Base-by-base conservation (phyloP, 331 rosid species). In the Erythrophleum ivorense region DNA sequence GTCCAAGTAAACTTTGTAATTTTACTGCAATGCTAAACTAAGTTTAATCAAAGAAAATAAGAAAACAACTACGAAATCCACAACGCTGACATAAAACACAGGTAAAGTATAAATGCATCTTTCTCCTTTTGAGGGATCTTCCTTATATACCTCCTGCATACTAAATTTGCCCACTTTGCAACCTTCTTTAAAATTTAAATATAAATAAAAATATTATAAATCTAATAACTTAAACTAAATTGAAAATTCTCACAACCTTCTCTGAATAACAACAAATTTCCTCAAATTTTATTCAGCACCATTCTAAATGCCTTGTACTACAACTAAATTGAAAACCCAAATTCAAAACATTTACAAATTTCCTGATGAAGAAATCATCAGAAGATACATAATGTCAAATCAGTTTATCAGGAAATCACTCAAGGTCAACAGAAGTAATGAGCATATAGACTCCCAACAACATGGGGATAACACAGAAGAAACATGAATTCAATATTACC, bases 401-500 rank as follows among this genome's bases (percentile, higher is more conserved):
- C 16, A 49, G 53, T 49, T 49, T 12, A 49, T 49, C 16, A 49
- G 1, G 7, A 40, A 67, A n/a, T 19, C 13, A 40, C 8, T 43
- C 53, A 45, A 45, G 12, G 3, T 21, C 21, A 24, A 21, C 10
- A 46, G 15, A 70, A 12, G 6, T 36, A 34, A 36, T 19, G 13
- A 57, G 49, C 72, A 74, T 48, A 19, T 7, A 62, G 60, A 58
- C n/a, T 62, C 18, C 24, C 68, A 43, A 75, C 54, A 72, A 33
- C 41, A 72, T 21, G 41, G 53, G 71, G n/a, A 54, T 4, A 73
- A 69, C 55, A 78, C 38, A 67, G 53, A 75, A 68, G 72, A 46
- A 80, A 19, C 49, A 59, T 66, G 49, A 72, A 64, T 70, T 13
- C 46, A 65, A 18, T 79, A 92, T 83, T 88, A 96, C 99, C 86